Evolutionary conservation across 192 early-diverging fungal genomes (phyloP).

Genomic region (Coemansia sp.): DNA sequence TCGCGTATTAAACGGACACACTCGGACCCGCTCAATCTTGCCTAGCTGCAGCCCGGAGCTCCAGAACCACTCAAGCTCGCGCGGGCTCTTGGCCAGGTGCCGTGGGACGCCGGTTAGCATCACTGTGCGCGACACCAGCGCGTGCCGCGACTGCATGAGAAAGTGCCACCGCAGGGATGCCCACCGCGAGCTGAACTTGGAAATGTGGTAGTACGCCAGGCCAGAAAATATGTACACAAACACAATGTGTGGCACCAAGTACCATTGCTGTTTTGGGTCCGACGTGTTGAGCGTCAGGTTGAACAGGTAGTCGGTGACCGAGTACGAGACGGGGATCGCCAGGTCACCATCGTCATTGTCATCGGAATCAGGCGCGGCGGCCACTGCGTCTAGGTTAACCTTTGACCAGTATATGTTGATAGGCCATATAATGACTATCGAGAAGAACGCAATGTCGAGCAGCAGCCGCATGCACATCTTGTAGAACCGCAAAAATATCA

Average conservation of each 20-base stretch:
- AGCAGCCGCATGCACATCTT: slow-evolving; percentile 51
- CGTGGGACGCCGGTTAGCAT: slow-evolving; percentile 69
- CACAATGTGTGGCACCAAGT: slow-evolving; percentile 47
- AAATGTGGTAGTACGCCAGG: slow-evolving; percentile 51
- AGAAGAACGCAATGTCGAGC: slow-evolving; percentile 40
- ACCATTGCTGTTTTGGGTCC: slow-evolving; percentile 39
- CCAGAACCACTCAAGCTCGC: slow-evolving; percentile 67
- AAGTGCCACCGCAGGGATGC: slow-evolving; percentile 55
- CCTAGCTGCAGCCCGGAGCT: slow-evolving; percentile 58
- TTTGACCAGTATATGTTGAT: slow-evolving; percentile 51
- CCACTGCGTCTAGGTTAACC: slow-evolving; percentile 21
- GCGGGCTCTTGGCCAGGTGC: slow-evolving; percentile 49
- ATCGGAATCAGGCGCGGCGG: neutral
- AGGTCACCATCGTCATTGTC: slow-evolving; percentile 8
- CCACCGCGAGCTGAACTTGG: slow-evolving; percentile 50
- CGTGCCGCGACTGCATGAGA: slow-evolving; percentile 47
- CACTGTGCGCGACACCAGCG: slow-evolving; percentile 59
- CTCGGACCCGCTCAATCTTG: slow-evolving; percentile 62
- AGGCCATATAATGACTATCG: slow-evolving; percentile 44
- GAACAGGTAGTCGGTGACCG: slow-evolving; percentile 51
- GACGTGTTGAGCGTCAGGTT: slow-evolving; percentile 40
- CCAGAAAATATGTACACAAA: slow-evolving; percentile 51
- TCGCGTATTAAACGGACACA: slow-evolving; percentile 57
- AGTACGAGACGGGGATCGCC: slow-evolving; percentile 19
- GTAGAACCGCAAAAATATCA: slow-evolving; percentile 54